Base-by-base conservation (phyloP, 2,329 filamentous ascomycete species). In the Ambrosiella xylebori region DNA sequence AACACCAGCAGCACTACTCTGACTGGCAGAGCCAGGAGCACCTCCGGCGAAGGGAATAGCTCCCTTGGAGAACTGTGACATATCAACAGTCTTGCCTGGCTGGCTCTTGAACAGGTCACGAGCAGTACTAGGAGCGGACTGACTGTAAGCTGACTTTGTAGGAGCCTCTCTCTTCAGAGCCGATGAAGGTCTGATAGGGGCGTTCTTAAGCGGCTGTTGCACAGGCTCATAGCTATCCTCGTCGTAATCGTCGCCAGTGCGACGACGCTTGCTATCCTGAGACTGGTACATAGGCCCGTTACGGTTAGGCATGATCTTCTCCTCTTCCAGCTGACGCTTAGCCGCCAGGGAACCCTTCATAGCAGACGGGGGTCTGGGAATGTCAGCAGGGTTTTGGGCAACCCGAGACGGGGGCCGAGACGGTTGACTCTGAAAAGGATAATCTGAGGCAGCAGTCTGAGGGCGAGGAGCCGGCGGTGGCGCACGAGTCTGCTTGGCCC, bases 1-100 rank as follows among this genome's bases (percentile, higher is more conserved):
- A 76, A 71, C 69, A 13, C 68, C 77, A 37, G 73, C 71, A 7
- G 77, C 57, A 9, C 38, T 40, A 13, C 39, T 15, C 6, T 19
- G 39, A 36, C 13, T 39, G 11, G 76, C 81, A 7, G 77, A 53
- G 6, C n/a, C 53, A 8, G 54, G 17, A 40, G 52, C 56, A 27
- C 19, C 49, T 11, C 76, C 81, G 6, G 88, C 88, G 66, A 96
- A 96, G 1, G 88, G 86, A 64, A 96, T 96, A 36, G 85, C 82
- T n/a, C 82, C 86, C 70, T 86, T 95, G 7, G 88, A 86, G 61
- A 91, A 83, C 66, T 91, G 86, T n/a, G 85, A 80, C 80, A 91
- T 89, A 64, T 93, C 88, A 65, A 89, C 74, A 35, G 49, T n/a
- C 7, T 52, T 45, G 13, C 44, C 38, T 1, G 86, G 85, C 65